These are phyloP conservation scores for Trichoderma harzianum DNA, from an alignment of 2,329 filamentous ascomycete genomes.

Conservation along the genomic window DNA sequence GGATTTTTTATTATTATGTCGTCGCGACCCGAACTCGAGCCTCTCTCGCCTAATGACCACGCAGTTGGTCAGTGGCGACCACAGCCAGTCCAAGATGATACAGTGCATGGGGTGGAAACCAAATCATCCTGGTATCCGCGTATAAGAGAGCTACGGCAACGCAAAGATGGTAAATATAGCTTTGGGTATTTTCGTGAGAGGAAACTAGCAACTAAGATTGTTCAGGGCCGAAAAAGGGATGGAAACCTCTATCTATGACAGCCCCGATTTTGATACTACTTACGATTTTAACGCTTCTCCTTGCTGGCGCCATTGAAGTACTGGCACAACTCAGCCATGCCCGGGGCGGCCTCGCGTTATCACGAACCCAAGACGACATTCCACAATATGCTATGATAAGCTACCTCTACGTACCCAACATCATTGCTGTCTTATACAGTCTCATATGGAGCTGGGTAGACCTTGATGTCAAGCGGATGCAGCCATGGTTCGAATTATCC, in stretches of 20 bases:
- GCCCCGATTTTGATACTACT: background rate
- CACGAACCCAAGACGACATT: slow-evolving; percentile 28
- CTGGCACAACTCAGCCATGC: slow-evolving; percentile 35
- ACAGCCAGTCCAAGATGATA: background rate
- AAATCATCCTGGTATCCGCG: background rate
- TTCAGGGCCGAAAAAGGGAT: background rate
- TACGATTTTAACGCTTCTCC: background rate
- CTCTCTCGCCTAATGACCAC: background rate
- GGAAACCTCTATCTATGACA: background rate
- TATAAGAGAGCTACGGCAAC: background rate
- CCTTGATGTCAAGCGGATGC: slow-evolving; percentile 54
- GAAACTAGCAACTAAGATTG: too few species aligned
- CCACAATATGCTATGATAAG: slow-evolving; percentile 34
- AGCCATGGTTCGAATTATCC: slow-evolving; percentile 59
- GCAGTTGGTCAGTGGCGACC: background rate
- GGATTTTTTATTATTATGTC: background rate
- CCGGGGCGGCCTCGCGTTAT: slow-evolving; percentile 40
- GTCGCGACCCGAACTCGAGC: background rate
- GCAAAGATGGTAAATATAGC: background rate
- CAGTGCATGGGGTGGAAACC: background rate
- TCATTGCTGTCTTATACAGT: slow-evolving; percentile 53
- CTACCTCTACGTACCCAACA: slow-evolving; percentile 52
- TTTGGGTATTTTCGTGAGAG: too few species aligned
- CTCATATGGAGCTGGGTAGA: slow-evolving; percentile 59
- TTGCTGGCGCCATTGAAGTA: background rate